phyloP scores from a whole-genome alignment of 768 basidiomycete species.

The Panaeolus cyanescens region DNA sequence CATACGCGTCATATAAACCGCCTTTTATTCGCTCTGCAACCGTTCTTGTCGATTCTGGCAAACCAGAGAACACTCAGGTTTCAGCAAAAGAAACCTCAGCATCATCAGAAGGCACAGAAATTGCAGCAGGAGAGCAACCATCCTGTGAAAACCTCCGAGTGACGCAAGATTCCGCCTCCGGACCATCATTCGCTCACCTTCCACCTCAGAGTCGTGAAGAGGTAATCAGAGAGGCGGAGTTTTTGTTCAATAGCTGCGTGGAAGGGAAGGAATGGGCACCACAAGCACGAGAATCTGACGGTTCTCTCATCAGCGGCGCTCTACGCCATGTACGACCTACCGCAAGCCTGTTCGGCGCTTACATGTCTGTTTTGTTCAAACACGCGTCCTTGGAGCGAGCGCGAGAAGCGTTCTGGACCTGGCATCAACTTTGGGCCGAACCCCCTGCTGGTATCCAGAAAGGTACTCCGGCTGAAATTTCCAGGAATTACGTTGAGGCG shows the following conservation, averaged over 20 bases:
- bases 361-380: slow-evolving; percentile 73
- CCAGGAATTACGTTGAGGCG: slow-evolving; percentile 61
- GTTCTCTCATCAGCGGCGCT: slow-evolving; percentile 23
- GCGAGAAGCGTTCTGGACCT: slow-evolving; percentile 47
- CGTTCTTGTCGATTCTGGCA: neutral
- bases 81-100: neutral
- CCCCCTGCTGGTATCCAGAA: slow-evolving; percentile 36
- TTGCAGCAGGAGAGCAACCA: neutral
- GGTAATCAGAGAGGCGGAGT: slow-evolving; percentile 65
- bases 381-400: slow-evolving; percentile 51
- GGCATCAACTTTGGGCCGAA: slow-evolving; percentile 36
- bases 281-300: slow-evolving; percentile 2
- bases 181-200: slow-evolving; percentile 47
- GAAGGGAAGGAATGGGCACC: slow-evolving; percentile 33
- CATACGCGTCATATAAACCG: slow-evolving; percentile 80
- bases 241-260: slow-evolving; percentile 66
- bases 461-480: slow-evolving; percentile 30
- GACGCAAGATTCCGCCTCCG: slow-evolving; percentile 13
- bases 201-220: slow-evolving; percentile 77
- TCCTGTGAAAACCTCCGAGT: neutral
- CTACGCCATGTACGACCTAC: slow-evolving; percentile 64
- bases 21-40: slow-evolving; percentile 30
- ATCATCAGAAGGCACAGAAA: slow-evolving; percentile 1
- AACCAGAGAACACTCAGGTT: neutral
- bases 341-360: slow-evolving; percentile 73